Evolutionary conservation across 2,329 filamentous ascomycete species (phyloP).

Genomic region (Aspergillus fijiensis): DNA sequence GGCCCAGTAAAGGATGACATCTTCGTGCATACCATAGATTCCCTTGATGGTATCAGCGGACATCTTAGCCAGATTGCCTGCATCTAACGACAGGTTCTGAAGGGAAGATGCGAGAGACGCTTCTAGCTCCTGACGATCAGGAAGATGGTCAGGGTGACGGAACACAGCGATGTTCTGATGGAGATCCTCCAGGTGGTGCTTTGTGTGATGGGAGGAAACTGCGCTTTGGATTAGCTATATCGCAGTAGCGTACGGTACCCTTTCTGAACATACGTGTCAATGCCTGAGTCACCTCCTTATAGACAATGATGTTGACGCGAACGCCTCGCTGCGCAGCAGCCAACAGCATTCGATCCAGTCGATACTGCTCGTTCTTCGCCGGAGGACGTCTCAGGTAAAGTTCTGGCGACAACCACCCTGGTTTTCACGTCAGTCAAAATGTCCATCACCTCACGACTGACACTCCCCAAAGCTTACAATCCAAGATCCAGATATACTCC

Average conservation of each 20-base stretch:
- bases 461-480: constrained; percentile 52
- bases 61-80: constrained; percentile 60
- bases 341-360: constrained; percentile 78
- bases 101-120: constrained; percentile 57
- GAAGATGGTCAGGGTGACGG: constrained; percentile 83
- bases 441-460: neutral
- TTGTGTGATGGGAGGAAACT: constrained; percentile 72
- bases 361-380: constrained; percentile 76
- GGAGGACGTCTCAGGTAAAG: constrained; percentile 82
- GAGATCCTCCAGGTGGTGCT: constrained; percentile 71
- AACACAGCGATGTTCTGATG: constrained; percentile 87
- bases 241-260: neutral
- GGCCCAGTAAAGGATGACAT: constrained; percentile 84
- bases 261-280: constrained; percentile 67
- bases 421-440: constrained; percentile 10
- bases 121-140: constrained; percentile 67
- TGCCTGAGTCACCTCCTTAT: constrained; percentile 84
- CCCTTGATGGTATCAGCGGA: constrained; percentile 72
- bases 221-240: constrained; percentile 1
- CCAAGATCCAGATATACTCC: constrained; percentile 79
- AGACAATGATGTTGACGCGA: constrained; percentile 80
- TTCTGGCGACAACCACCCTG: constrained; percentile 81
- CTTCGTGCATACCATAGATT: constrained; percentile 78
- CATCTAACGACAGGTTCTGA: constrained; percentile 56
- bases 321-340: constrained; percentile 82